Percentiles rank a stretch among this genome's conserved stretches.
Evolutionary conservation across 306 rosid genomes (phyloP).

Genomic region (Medicago ruthenica): DNA sequence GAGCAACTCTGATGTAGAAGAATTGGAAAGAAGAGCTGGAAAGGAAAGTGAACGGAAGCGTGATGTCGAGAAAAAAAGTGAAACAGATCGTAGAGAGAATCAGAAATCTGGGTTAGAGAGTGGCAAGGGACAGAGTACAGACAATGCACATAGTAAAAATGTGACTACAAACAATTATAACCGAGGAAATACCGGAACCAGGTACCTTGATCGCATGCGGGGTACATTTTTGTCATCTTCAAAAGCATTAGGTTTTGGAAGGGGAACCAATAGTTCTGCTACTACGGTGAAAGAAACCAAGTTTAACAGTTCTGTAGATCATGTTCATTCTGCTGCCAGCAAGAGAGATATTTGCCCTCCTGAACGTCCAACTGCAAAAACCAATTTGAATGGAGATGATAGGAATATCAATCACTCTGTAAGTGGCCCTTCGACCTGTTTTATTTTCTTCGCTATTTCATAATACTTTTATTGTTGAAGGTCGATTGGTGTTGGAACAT

Average conservation of each 20-base stretch:
- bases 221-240: conserved; percentile 92
- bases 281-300: conserved; percentile 67
- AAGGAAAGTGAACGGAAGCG: conserved; percentile 83
- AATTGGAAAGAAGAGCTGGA: conserved; percentile 78
- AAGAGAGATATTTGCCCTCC: conserved; percentile 66
- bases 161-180: conserved; percentile 53
- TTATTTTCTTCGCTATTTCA: conserved; percentile 12
- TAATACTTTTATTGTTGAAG: conserved; percentile 18
- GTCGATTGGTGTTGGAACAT: conserved; percentile 14
- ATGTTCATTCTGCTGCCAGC: conserved; percentile 57
- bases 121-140: conserved; percentile 62
- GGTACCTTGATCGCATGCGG: conserved; percentile 92
- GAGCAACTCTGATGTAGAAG: conserved; percentile 97
- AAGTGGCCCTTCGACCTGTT: conserved; percentile 53
- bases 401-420: conserved; percentile 70
- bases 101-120: conserved; percentile 66
- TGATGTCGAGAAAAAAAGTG: conserved; percentile 74
- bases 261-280: conserved; percentile 60
- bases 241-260: conserved; percentile 91
- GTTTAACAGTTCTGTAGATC: conserved; percentile 69
- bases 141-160: conserved; percentile 64
- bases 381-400: conserved; percentile 70
- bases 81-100: conserved; percentile 66
- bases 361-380: conserved; percentile 67
- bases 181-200: conserved; percentile 75